Evolutionary conservation across 129 eudicot species (phyloP), one percentile per base, ranked within the genome.

Genomic region (Flaveria trinervia): DNA sequence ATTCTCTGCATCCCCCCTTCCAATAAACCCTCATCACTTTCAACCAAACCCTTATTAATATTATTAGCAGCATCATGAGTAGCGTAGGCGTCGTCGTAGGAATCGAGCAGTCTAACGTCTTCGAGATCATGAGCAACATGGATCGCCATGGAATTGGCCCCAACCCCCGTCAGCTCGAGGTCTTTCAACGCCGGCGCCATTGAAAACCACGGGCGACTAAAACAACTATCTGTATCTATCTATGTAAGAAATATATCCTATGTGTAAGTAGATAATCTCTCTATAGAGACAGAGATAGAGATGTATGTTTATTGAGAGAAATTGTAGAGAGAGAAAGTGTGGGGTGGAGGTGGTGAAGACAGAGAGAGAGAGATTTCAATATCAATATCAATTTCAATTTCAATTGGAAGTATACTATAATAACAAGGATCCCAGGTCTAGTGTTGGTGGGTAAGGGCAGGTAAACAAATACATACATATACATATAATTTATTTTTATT

Each of bases 41-140:
- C 41, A 36, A 7, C 41, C 41, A 1, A 36, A 36, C 41, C 41
- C 41, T 36, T 36, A 36, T 36, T 36, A 5, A 4, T 5, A 36
- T 0, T 36, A 36, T 4, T 33, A 28, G 30, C 30, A 28, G 4
- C 36, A 64, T 64, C 16, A 15, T 1, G 10, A 33, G 5, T 64
- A 18, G 3, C 73, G 44, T 66, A 64, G 10, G 15, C 82, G 2
- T 80, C 83, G 0, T 88, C 95, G 50, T 83, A 88, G 0, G 88
- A 80, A 79, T 86, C 92, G 45, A 93, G 88, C 25, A 93, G 76
- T 61, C 91, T 79, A 28, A 82, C 96, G 67, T 90, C 98, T 83
- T 93, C 98, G 25, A 86, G 84, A 54, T 76, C 88, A 49, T 73
- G 81, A 50, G 17, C 67, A 9, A 76, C 79, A 44, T 70, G 83